Evolutionary conservation across 169 alveolate species (phyloP), one percentile per base, ranked within the genome.

Genomic region (Cryptosporidium baileyi): DNA sequence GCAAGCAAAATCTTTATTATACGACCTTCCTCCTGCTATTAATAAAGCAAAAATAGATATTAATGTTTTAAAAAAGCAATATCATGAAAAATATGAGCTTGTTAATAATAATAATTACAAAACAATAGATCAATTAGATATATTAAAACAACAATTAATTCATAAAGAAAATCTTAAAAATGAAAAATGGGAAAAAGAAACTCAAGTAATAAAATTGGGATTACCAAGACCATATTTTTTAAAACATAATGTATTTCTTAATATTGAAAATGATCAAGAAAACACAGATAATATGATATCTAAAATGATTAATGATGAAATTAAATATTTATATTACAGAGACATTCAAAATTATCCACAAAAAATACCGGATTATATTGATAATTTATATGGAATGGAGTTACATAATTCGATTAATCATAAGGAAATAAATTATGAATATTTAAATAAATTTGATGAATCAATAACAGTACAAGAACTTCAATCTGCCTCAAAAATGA

Each of bases 1-100:
- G 54, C 85, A 74, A 57, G 85, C 85, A 34, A 74, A 74, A 57
- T 30, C 85, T 5, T 24, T 57, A 22, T 61, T 74, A 26, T 74
- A 74, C 36, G 67, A 74, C 38, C 85, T 74, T 41, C 85, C 85
- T 34, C 65, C 47, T 13, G 85, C 67, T 52, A 43, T 17, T 13
- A 74, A 74, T 54, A 41, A 57, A 22, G 85, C 54, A 15, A 60
- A 74, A 11, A 36, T 74, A 0, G 67, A 57, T 30, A 15, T 74
- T 36, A 59, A 74, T 9, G 22, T 8, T 26, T 47, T 51, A 24
- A 74, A 51, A 9, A 57, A 41, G 36, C 51, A 74, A 17, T 43
- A 26, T n/a, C 19, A 28, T 9, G 60, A 49, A 0, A 36, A 38
- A 22, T 22, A 41, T 7, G 47, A 17, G 15, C 34, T 51, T 30